A percentile compares a stretch with the other conserved stretches of the same genome.
Evolutionary conservation across 352 stramenopile genomes (phyloP).

Genomic region (Pythium coloratum): DNA sequence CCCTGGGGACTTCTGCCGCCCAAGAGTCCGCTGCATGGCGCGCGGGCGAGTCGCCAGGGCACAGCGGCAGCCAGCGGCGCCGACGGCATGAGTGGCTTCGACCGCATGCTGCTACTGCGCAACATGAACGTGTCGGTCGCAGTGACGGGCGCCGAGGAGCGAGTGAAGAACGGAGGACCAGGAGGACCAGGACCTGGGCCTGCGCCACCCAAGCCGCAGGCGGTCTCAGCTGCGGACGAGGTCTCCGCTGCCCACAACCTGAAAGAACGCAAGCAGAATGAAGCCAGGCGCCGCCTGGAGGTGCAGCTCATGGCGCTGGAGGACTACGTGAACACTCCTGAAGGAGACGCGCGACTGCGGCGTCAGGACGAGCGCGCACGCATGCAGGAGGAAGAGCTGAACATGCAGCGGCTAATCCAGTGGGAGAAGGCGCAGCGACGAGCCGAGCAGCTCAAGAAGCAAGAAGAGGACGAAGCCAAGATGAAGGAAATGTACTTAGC

Average conservation of each 20-base stretch:
- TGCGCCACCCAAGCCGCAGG: not conserved
- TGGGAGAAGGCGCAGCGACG: constrained; percentile 34
- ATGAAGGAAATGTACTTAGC: constrained; percentile 54
- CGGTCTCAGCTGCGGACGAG: constrained; percentile 19
- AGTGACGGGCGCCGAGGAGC: constrained; percentile 5
- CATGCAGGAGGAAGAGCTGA: constrained; percentile 67
- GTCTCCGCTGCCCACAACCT: constrained; percentile 69
- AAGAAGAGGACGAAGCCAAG: constrained; percentile 49
- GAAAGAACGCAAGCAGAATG: constrained; percentile 48
- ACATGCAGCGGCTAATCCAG: constrained; percentile 42
- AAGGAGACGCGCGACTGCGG: constrained; percentile 45
- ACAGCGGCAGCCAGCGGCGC: constrained; percentile 12
- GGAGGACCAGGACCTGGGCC: too few species aligned
- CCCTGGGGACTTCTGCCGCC: constrained; percentile 37
- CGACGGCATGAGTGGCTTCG: constrained; percentile 26
- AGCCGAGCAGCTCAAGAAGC: constrained; percentile 30
- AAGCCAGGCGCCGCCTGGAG: constrained; percentile 51
- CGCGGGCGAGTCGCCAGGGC: not conserved
- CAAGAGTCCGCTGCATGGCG: constrained; percentile 46
- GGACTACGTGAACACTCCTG: constrained; percentile 57
- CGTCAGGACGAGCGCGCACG: constrained; percentile 50
- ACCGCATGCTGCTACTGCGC: constrained; percentile 51
- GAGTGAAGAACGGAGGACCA: not conserved
- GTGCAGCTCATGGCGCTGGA: constrained; percentile 50
- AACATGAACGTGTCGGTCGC: constrained; percentile 48